A percentile compares a stretch with the other conserved stretches of the same genome.
These are phyloP conservation scores for Streptanthus diversifolius DNA, from an alignment of 345 rosid species.

Conservation along the genomic window DNA sequence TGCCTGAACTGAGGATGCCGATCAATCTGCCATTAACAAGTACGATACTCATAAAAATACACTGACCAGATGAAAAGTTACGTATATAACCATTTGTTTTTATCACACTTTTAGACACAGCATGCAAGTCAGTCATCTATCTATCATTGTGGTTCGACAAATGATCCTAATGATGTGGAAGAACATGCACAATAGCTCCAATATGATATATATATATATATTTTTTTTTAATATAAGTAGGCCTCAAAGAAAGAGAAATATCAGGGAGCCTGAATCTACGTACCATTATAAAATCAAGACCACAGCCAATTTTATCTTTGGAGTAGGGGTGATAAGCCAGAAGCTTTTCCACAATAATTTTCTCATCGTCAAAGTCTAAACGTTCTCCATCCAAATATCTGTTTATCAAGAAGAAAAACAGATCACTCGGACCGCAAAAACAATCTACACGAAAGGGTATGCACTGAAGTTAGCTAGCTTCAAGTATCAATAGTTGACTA, in stretches of 20 bases:
- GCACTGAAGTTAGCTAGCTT: not conserved
- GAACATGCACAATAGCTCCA: not conserved
- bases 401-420: constrained; percentile 14
- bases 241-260: not conserved
- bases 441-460: not conserved
- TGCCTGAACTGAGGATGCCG: constrained; percentile 79
- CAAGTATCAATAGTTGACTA: not conserved
- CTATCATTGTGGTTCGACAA: not conserved
- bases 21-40: constrained; percentile 58
- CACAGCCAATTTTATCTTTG: constrained; percentile 82
- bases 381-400: constrained; percentile 76
- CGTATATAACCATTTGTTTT: too few species aligned
- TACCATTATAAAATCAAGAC: constrained; percentile 76
- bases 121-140: constrained; percentile 3
- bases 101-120: too few species aligned
- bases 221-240: not conserved
- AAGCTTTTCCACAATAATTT: constrained; percentile 57
- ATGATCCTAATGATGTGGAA: not conserved
- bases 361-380: constrained; percentile 61
- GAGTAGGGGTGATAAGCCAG: constrained; percentile 69
- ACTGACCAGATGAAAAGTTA: too few species aligned
- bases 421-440: not conserved
- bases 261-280: constrained; percentile 5
- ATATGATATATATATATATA: too few species aligned
- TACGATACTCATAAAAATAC: too few species aligned